Evolutionary conservation across 2,329 filamentous ascomycete species (phyloP).

Genomic region (Rhytidhysteron rufulum): DNA sequence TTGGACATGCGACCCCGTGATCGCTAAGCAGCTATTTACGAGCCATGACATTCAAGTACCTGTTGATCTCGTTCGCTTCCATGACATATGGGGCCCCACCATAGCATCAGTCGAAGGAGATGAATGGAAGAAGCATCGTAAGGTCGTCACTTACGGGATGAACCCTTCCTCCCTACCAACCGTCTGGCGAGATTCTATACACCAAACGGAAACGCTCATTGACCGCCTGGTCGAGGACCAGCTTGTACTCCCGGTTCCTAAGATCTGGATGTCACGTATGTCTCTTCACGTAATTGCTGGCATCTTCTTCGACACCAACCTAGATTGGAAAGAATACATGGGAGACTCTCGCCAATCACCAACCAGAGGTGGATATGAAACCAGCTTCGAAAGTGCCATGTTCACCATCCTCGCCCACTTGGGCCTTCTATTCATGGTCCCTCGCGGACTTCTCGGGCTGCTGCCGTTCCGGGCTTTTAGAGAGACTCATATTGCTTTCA

Average conservation of each 20-base stretch:
- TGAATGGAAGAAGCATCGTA: constrained; percentile 8
- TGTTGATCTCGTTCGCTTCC: constrained; percentile 9
- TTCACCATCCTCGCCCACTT: constrained; percentile 8
- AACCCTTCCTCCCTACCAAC: constrained; percentile 2
- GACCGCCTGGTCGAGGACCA: constrained; percentile 3
- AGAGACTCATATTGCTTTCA: constrained; percentile 5
- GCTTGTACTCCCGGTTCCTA: constrained; percentile 1
- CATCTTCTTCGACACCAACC: constrained; percentile 6
- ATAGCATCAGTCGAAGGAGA: constrained; percentile 10
- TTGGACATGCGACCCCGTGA: constrained; percentile 6
- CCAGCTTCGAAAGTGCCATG: constrained; percentile 7
- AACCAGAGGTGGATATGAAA: background rate
- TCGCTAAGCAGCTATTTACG: constrained; percentile 9
- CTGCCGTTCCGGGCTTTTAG: constrained; percentile 3
- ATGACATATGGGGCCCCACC: constrained; percentile 11
- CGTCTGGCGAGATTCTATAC: constrained; percentile 9
- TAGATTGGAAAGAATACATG: constrained; percentile 8
- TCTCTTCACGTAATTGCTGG: constrained; percentile 9
- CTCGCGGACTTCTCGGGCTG: constrained; percentile 4
- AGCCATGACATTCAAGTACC: constrained; percentile 5
- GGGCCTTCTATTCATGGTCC: constrained; percentile 9
- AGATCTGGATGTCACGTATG: constrained; percentile 7
- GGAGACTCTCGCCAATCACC: background rate
- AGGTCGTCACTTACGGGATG: constrained; percentile 6
- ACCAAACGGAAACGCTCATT: constrained; percentile 7